Percentiles rank a stretch among this genome's conserved stretches.
Conservation (phyloP, 495 filamentous ascomycete genomes). For the Parachaetomium inaequale region DNA sequence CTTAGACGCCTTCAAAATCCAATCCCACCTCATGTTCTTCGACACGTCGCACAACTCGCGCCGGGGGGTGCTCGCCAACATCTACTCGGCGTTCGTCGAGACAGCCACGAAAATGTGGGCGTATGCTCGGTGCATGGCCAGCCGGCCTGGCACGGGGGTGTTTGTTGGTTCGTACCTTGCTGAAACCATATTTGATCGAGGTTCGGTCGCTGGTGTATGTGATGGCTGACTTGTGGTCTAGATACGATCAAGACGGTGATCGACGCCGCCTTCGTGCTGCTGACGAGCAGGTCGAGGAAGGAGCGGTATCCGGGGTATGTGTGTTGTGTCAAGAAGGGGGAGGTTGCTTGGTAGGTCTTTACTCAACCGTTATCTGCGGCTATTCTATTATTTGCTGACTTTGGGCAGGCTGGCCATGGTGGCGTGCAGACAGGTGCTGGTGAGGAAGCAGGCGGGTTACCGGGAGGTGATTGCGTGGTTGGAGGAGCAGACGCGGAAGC, state of each 20-base stretch:
- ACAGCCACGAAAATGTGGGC: constrained; percentile 81
- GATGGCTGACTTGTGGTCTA: constrained; percentile 20
- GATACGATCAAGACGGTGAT: constrained; percentile 65
- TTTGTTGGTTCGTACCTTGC: constrained; percentile 50
- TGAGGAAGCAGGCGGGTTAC: constrained; percentile 67
- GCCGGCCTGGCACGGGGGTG: constrained; percentile 47
- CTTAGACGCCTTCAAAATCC: constrained; percentile 71
- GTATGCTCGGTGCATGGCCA: constrained; percentile 62
- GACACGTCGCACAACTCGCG: constrained; percentile 76
- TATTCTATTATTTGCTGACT: background rate
- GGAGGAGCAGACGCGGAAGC: constrained; percentile 39
- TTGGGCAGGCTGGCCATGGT: constrained; percentile 55
- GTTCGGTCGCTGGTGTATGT: background rate
- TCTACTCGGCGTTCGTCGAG: constrained; percentile 70
- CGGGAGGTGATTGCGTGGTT: constrained; percentile 60
- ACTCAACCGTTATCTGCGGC: background rate
- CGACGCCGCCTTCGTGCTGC: constrained; percentile 59
- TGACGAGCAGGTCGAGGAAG: constrained; percentile 54
- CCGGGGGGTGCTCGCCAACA: constrained; percentile 63
- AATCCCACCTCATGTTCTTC: constrained; percentile 84
- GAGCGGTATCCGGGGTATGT: constrained; percentile 49
- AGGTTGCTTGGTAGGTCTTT: constrained; percentile 62
- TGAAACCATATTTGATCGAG: background rate
- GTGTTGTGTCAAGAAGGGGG: constrained; percentile 58
- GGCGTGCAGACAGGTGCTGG: constrained; percentile 63